phyloP scores from a whole-genome alignment of 2,329 filamentous ascomycete genomes.

The Sporothrix pallida region DNA sequence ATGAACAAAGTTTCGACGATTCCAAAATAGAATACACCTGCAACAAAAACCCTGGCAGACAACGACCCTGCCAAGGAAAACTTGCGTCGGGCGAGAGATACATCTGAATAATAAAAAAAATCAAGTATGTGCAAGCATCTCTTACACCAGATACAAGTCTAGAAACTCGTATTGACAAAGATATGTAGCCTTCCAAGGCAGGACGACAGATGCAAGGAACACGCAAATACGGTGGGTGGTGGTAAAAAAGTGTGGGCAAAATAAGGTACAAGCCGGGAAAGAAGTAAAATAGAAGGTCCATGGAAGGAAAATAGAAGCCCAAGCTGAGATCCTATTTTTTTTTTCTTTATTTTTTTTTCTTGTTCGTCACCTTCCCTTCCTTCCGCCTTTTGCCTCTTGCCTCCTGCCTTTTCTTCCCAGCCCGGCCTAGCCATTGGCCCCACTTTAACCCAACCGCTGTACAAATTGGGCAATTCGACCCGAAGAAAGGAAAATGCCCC shows the following conservation, averaged over 20 bases:
- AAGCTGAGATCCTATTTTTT: neutral
- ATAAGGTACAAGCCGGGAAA: neutral
- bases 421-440: neutral
- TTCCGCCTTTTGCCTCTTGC: neutral
- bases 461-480: neutral
- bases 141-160: neutral
- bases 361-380: neutral
- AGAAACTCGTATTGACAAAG: constrained; percentile 2
- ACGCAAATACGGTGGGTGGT: constrained; percentile 3
- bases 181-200: constrained; percentile 4
- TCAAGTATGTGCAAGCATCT: neutral
- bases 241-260: neutral
- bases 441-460: neutral
- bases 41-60: neutral
- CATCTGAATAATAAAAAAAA: neutral
- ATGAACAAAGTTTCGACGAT: neutral
- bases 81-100: neutral
- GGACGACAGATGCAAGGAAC: constrained; percentile 1
- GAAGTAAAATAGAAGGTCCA: neutral
- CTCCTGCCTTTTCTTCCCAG: neutral
- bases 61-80: neutral
- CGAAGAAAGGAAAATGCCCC: neutral
- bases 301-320: neutral
- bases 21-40: neutral
- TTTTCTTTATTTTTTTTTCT: too few relatives aligned